Conservation (phyloP, 225 moss, liverwort and hornwort species). For the Sphagnum tenellum region DNA sequence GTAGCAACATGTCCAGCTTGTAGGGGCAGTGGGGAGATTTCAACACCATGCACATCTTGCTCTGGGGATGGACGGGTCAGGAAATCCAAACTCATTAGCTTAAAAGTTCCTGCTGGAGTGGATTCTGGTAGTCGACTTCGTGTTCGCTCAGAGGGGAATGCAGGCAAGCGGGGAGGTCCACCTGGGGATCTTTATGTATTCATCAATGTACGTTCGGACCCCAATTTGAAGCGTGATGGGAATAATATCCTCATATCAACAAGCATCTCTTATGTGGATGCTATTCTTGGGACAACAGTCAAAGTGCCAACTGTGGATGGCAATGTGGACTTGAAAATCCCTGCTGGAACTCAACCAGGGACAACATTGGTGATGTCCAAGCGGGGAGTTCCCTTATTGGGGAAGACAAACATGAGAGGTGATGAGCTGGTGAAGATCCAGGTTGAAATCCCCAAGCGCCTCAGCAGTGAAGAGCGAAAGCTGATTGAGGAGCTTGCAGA, state of each 20-base stretch:
- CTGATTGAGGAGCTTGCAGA: slow-evolving; percentile 44
- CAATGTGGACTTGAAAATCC: slow-evolving; percentile 38
- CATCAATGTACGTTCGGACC: slow-evolving; percentile 38
- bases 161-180: slow-evolving; percentile 42
- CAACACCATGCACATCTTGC: slow-evolving; percentile 34
- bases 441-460: slow-evolving; percentile 46
- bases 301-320: slow-evolving; percentile 48
- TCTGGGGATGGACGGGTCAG: slow-evolving; percentile 38
- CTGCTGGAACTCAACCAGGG: slow-evolving; percentile 41
- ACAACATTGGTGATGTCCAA: slow-evolving; percentile 49
- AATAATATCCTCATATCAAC: slow-evolving; percentile 39
- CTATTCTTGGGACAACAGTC: slow-evolving; percentile 40
- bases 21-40: slow-evolving; percentile 35
- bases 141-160: slow-evolving; percentile 44
- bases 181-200: slow-evolving; percentile 50
- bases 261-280: slow-evolving; percentile 43
- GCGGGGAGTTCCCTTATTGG: slow-evolving; percentile 40
- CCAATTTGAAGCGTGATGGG: slow-evolving; percentile 43
- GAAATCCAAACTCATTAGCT: slow-evolving; percentile 38
- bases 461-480: slow-evolving; percentile 40
- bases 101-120: slow-evolving; percentile 48
- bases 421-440: slow-evolving; percentile 43
- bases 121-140: slow-evolving; percentile 46
- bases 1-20: slow-evolving; percentile 46
- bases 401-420: slow-evolving; percentile 34